Evolutionary conservation across 2,329 filamentous ascomycete genomes (phyloP).

Genomic region (Colletotrichum sp.): DNA sequence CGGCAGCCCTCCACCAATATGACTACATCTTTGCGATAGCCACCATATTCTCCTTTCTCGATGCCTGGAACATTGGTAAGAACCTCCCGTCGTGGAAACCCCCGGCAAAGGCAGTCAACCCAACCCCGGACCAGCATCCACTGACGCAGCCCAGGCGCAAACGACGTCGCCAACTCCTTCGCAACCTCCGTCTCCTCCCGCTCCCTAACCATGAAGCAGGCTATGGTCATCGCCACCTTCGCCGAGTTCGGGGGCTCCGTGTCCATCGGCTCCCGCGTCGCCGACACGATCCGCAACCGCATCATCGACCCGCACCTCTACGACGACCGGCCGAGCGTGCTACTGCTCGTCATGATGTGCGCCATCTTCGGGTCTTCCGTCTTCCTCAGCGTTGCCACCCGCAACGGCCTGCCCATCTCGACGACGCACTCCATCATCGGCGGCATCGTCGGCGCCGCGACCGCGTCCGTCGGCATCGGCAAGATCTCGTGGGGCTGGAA

Average conservation of each 20-base stretch:
- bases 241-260: constrained; percentile 51
- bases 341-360: constrained; percentile 61
- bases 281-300: constrained; percentile 52
- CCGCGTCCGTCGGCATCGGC: constrained; percentile 37
- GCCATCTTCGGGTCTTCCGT: constrained; percentile 54
- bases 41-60: constrained; percentile 68
- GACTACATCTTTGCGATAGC: constrained; percentile 69
- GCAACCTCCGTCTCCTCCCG: constrained; percentile 51
- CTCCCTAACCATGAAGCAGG: constrained; percentile 50
- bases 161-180: constrained; percentile 55
- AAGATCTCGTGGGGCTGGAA: constrained; percentile 42
- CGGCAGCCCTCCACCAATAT: constrained; percentile 52
- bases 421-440: constrained; percentile 60
- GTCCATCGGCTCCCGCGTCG: constrained; percentile 38
- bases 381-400: constrained; percentile 58
- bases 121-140: background rate
- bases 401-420: constrained; percentile 56
- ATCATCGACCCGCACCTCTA: constrained; percentile 51
- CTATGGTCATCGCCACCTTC: constrained; percentile 47
- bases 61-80: constrained; percentile 71
- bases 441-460: constrained; percentile 40
- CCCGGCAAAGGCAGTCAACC: constrained; percentile 33
- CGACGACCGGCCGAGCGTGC: constrained; percentile 46
- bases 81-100: constrained; percentile 74
- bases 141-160: constrained; percentile 41